Evolutionary conservation across 192 early-diverging fungal species (phyloP).

Genomic region (Allomyces javanicus): DNA sequence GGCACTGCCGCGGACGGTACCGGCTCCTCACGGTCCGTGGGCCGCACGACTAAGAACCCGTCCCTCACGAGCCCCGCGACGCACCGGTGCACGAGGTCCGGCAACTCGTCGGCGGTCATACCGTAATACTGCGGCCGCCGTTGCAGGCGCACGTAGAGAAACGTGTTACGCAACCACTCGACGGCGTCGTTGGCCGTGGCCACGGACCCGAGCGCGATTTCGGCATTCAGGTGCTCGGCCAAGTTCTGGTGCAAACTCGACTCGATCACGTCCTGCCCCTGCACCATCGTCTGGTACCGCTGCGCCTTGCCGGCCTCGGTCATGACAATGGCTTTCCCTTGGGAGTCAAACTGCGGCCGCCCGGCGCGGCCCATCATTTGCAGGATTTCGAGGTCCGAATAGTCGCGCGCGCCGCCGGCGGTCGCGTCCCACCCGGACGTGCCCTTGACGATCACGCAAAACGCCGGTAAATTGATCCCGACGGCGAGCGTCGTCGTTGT

Average conservation of each 20-base stretch:
- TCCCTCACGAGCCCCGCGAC: too few species aligned
- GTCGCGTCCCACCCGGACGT: conserved; percentile 12
- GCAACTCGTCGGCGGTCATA: conserved; percentile 13
- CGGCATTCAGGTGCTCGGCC: conserved; percentile 34
- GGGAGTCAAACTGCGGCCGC: conserved; percentile 48
- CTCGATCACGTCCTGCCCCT: conserved; percentile 38
- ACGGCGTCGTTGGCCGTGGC: conserved; percentile 12
- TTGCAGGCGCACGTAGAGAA: conserved; percentile 9
- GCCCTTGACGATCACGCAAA: conserved; percentile 44
- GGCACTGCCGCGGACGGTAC: too few species aligned
- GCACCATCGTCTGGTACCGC: conserved; percentile 32
- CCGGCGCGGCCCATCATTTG: conserved; percentile 65
- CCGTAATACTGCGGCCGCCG: conserved; percentile 8
- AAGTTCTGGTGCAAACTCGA: conserved; percentile 28
- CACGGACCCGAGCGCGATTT: conserved; percentile 19
- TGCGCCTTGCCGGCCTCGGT: conserved; percentile 17
- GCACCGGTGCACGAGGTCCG: not conserved
- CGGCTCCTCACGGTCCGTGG: not conserved
- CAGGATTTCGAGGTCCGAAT: conserved; percentile 38
- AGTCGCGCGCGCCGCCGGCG: conserved; percentile 18
- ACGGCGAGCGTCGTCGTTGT: conserved; percentile 57
- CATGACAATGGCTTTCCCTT: conserved; percentile 45
- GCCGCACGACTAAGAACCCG: not conserved
- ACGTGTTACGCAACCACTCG: conserved; percentile 21
- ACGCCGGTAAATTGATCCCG: conserved; percentile 58